phyloP scores from a whole-genome alignment of 225 moss, liverwort and hornwort genomes.

The Polytrichum commune region DNA sequence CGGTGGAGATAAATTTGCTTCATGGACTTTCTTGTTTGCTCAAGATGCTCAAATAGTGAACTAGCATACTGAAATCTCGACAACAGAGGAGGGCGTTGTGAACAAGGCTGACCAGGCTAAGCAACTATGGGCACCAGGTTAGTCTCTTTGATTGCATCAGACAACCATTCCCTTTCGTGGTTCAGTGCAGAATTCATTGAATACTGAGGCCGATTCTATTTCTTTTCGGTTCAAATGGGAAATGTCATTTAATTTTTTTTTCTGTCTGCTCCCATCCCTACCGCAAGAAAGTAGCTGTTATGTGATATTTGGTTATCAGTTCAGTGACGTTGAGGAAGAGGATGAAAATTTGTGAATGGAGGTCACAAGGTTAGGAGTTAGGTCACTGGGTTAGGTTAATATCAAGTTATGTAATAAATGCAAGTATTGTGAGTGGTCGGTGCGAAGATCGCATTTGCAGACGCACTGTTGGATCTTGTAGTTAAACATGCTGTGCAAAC shows the following conservation, averaged over 20 bases:
- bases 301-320: not conserved
- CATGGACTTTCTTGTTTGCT: too few relatives aligned
- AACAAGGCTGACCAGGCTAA: not conserved
- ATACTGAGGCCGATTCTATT: not conserved
- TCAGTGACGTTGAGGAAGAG: too few relatives aligned
- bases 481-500: not conserved
- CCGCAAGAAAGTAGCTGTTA: not conserved
- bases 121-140: slow-evolving; percentile 4
- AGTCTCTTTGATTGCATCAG: not conserved
- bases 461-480: not conserved
- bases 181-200: not conserved
- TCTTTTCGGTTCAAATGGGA: not conserved
- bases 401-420: too few relatives aligned
- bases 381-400: too few relatives aligned
- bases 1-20: not conserved
- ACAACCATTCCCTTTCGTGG: not conserved
- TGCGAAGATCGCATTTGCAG: too few relatives aligned
- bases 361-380: too few relatives aligned
- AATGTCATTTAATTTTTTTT: not conserved
- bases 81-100: not conserved
- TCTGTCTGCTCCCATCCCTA: not conserved
- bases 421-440: too few relatives aligned
- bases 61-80: not conserved
- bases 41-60: slow-evolving; percentile 2
- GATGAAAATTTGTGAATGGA: too few relatives aligned